A percentile compares a stretch with the other conserved stretches of the same genome.
These are phyloP conservation scores for Phytopythium vexans DNA, from an alignment of 352 stramenopile species.

Conservation along the genomic window DNA sequence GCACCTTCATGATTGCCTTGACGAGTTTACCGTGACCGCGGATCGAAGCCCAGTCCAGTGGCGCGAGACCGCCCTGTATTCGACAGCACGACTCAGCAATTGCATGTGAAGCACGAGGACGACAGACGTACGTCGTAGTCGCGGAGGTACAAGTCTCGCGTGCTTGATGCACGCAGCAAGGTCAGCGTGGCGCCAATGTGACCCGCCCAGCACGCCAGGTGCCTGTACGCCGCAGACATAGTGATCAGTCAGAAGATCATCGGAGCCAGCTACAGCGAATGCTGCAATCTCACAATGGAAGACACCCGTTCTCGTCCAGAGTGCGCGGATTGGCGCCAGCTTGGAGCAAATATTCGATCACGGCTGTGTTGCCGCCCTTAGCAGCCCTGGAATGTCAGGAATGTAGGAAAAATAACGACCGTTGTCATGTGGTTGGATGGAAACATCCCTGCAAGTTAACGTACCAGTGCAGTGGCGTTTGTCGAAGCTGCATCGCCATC, in stretches of 20 bases:
- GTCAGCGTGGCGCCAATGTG: conserved; percentile 51
- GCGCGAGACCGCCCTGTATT: conserved; percentile 25
- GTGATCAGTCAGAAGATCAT: background rate
- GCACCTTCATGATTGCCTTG: conserved; percentile 52
- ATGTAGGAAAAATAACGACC: background rate
- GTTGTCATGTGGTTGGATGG: background rate
- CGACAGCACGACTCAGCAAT: background rate
- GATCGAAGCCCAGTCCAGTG: conserved; percentile 59
- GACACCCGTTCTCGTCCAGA: conserved; percentile 68
- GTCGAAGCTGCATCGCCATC: conserved; percentile 34
- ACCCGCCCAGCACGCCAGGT: conserved; percentile 65
- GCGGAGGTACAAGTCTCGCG: conserved; percentile 56
- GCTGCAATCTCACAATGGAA: conserved; percentile 41
- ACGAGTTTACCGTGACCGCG: conserved; percentile 43
- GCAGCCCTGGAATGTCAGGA: conserved; percentile 36
- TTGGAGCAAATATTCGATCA: conserved; percentile 55
- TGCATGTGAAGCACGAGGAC: background rate
- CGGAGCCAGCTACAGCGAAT: background rate
- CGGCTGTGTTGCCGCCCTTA: conserved; percentile 44
- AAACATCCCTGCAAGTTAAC: background rate
- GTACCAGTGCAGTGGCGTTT: conserved; percentile 71
- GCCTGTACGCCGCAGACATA: conserved; percentile 18
- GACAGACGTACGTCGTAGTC: conserved; percentile 53
- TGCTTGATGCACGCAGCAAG: conserved; percentile 43
- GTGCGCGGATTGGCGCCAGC: conserved; percentile 43